Conservation (phyloP, 108 stramenopile species). For the Fragilariopsis cylindrus region DNA sequence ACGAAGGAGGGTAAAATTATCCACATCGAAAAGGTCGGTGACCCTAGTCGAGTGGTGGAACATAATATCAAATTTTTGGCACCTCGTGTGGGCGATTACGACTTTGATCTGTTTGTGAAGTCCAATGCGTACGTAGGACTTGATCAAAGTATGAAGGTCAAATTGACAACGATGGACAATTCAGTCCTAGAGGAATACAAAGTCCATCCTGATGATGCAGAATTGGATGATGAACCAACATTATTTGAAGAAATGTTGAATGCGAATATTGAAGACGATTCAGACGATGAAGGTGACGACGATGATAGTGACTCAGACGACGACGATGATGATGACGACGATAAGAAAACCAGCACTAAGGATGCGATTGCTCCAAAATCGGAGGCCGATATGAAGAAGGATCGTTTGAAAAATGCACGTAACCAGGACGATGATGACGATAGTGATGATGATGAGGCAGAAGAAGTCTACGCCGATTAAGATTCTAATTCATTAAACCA, state of each 20-base stretch:
- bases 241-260: conserved; percentile 97
- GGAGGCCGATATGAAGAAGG: conserved; percentile 84
- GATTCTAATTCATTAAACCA: too few relatives aligned
- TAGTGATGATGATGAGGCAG: conserved; percentile 77
- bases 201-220: conserved; percentile 96
- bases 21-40: conserved; percentile 86
- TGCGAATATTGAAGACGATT: conserved; percentile 88
- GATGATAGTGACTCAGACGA: conserved; percentile 27
- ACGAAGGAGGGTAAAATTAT: conserved; percentile 93
- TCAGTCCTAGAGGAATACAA: conserved; percentile 91
- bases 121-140: conserved; percentile 94
- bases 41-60: conserved; percentile 62
- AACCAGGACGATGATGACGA: conserved; percentile 77
- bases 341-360: conserved; percentile 45
- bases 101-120: conserved; percentile 89
- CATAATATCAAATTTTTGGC: conserved; percentile 97
- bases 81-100: conserved; percentile 85
- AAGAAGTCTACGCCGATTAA: conserved; percentile 75
- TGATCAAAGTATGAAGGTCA: conserved; percentile 73
- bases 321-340: conserved; percentile 57
- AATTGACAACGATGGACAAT: conserved; percentile 84
- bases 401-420: conserved; percentile 76
- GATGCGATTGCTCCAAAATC: conserved; percentile 66
- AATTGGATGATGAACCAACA: conserved; percentile 97
- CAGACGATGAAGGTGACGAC: conserved; percentile 74